These are phyloP conservation scores for Amanita rubescens DNA, from an alignment of 768 basidiomycete species.

Conservation along the genomic window DNA sequence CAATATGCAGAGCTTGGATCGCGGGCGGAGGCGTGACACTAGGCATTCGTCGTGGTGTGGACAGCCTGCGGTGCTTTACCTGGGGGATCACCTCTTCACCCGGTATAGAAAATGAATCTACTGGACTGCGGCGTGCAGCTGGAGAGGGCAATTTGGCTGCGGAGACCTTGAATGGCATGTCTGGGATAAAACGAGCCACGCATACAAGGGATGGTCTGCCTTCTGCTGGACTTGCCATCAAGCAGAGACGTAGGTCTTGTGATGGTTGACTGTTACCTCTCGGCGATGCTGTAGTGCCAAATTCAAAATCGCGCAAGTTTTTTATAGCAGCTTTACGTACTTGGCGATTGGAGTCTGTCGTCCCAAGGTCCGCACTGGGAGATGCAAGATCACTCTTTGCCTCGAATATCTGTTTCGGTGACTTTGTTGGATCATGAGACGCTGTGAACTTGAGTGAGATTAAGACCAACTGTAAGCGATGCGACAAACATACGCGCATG, in stretches of 20 bases:
- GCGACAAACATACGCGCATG: not conserved
- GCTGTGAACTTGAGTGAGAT: not conserved
- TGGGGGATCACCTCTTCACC: not conserved
- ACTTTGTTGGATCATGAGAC: not conserved
- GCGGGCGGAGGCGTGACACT: constrained; percentile 25
- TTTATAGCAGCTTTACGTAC: not conserved
- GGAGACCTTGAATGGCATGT: not conserved
- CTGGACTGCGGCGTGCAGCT: not conserved
- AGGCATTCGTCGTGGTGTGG: constrained; percentile 8
- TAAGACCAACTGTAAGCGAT: no score
- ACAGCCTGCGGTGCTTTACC: not conserved
- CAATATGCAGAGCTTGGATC: constrained; percentile 39
- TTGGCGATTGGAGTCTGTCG: not conserved
- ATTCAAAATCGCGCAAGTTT: not conserved
- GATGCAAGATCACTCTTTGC: no score
- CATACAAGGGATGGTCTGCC: constrained; percentile 2
- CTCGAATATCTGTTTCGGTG: no score
- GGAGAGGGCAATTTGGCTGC: constrained; percentile 1
- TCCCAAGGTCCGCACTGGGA: not conserved
- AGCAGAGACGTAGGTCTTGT: not conserved
- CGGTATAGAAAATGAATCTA: not conserved
- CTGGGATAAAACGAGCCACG: not conserved
- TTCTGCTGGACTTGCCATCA: not conserved
- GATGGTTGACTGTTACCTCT: not conserved
- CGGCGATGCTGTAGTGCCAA: not conserved